A percentile compares a stretch with the other conserved stretches of the same genome.
These are phyloP conservation scores for Komagataella pseudopastoris DNA, from an alignment of 805 yeast genomes.

Conservation along the genomic window DNA sequence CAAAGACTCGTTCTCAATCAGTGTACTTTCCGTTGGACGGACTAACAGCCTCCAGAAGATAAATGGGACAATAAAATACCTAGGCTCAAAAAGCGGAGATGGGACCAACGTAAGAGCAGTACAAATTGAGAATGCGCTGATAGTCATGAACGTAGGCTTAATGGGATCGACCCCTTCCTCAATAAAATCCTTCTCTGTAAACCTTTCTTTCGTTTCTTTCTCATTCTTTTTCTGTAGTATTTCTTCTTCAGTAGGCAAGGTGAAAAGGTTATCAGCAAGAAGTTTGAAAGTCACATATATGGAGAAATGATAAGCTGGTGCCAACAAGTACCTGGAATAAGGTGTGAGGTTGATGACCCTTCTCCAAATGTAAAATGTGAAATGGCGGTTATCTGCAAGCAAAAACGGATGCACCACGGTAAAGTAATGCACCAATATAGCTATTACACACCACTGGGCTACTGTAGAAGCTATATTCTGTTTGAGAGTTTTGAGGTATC, in stretches of 20 bases:
- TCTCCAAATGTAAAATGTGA: slow-evolving; percentile 75
- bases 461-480: background rate
- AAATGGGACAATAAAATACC: slow-evolving; percentile 80
- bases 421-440: slow-evolving; percentile 19
- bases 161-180: background rate
- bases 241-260: slow-evolving; percentile 6
- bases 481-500: slow-evolving; percentile 18
- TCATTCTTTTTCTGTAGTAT: slow-evolving; percentile 3
- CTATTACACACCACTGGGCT: background rate
- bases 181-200: background rate
- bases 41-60: slow-evolving; percentile 57
- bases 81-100: slow-evolving; percentile 86
- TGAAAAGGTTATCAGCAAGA: background rate
- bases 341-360: slow-evolving; percentile 38
- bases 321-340: slow-evolving; percentile 32
- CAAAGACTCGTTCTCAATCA: background rate
- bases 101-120: slow-evolving; percentile 58
- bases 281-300: slow-evolving; percentile 11
- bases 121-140: slow-evolving; percentile 37
- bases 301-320: slow-evolving; percentile 61
- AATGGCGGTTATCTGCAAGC: slow-evolving; percentile 90
- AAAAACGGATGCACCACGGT: slow-evolving; percentile 83
- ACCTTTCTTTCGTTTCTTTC: slow-evolving; percentile 1
- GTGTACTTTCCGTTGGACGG: slow-evolving; percentile 17
- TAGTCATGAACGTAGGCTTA: slow-evolving; percentile 12